Evolutionary conservation across 345 rosid species (phyloP).

Genomic region (Camelina neglecta): DNA sequence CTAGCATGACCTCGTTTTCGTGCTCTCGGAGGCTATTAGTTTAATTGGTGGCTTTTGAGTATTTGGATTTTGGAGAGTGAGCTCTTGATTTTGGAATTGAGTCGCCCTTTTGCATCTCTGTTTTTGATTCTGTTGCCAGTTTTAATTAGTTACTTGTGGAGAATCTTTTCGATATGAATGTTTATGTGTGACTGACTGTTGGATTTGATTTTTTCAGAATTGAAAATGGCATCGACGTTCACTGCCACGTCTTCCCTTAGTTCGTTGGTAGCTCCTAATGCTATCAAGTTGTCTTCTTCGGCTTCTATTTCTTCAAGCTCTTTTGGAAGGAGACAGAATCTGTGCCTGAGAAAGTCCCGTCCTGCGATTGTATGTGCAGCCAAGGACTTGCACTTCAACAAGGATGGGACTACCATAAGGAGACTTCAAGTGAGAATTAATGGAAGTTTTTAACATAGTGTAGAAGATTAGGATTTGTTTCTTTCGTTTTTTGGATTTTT

Average conservation of each 20-base stretch:
- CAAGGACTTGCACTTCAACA: constrained; percentile 93
- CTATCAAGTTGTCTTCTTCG: constrained; percentile 54
- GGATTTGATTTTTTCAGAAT: constrained; percentile 25
- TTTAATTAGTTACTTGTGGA: not conserved
- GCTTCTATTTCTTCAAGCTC: constrained; percentile 50
- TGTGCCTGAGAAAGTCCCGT: constrained; percentile 53
- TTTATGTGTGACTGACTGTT: constrained; percentile 7
- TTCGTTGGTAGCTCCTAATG: constrained; percentile 66
- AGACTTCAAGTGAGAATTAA: constrained; percentile 70
- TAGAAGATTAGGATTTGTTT: not conserved
- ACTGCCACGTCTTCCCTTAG: constrained; percentile 73
- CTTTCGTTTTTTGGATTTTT: not conserved
- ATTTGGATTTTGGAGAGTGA: not conserved
- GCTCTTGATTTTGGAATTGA: constrained; percentile 20
- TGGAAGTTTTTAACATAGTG: not conserved
- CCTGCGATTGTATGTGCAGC: constrained; percentile 74
- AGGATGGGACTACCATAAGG: constrained; percentile 87
- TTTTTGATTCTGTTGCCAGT: not conserved
- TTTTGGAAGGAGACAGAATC: constrained; percentile 56
- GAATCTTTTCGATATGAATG: not conserved
- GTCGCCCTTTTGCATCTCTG: not conserved
- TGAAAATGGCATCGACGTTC: constrained; percentile 79
- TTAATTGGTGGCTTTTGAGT: not conserved
- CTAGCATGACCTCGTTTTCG: not conserved
- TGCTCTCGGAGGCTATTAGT: not conserved